A percentile compares a stretch with the other conserved stretches of the same genome.
These are phyloP conservation scores for Pochonia chlamydosporia DNA, from an alignment of 2,329 filamentous ascomycete genomes.

Conservation along the genomic window DNA sequence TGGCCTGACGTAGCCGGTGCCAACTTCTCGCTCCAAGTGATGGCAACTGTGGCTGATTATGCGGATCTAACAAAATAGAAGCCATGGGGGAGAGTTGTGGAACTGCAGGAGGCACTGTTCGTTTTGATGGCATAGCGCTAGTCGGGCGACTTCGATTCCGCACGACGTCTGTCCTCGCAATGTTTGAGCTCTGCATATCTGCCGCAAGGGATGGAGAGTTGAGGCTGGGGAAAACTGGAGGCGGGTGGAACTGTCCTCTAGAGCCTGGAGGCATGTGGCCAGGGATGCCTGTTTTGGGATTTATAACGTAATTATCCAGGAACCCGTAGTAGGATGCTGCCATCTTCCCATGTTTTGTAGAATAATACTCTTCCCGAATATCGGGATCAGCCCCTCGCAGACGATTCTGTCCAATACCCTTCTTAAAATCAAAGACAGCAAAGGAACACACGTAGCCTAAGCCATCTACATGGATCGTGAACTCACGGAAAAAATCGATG, in stretches of 20 bases:
- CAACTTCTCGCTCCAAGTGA: conserved; percentile 38
- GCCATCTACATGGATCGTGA: conserved; percentile 94
- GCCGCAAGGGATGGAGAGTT: conserved; percentile 54
- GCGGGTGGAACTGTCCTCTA: conserved; percentile 61
- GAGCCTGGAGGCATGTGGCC: conserved; percentile 51
- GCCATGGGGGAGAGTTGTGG: conserved; percentile 60
- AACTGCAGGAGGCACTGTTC: conserved; percentile 30
- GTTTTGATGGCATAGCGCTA: not conserved
- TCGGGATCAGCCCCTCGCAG: conserved; percentile 43
- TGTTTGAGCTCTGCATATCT: conserved; percentile 47
- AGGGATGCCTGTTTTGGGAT: conserved; percentile 61
- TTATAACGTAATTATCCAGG: conserved; percentile 81
- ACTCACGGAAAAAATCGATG: conserved; percentile 96
- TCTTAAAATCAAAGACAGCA: conserved; percentile 95
- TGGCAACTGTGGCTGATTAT: conserved; percentile 60
- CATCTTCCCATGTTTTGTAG: conserved; percentile 96
- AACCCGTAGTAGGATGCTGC: conserved; percentile 96
- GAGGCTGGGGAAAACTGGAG: conserved; percentile 67
- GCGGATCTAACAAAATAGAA: conserved; percentile 68
- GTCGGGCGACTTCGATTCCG: conserved; percentile 28
- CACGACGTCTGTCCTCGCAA: conserved; percentile 36
- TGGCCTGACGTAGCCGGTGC: conserved; percentile 39
- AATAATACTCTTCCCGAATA: conserved; percentile 85
- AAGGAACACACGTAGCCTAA: conserved; percentile 96
- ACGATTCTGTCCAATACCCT: conserved; percentile 50